Evolutionary conservation across 1,139 yeast species (phyloP).

Genomic region (Waltiozyma sp.): DNA sequence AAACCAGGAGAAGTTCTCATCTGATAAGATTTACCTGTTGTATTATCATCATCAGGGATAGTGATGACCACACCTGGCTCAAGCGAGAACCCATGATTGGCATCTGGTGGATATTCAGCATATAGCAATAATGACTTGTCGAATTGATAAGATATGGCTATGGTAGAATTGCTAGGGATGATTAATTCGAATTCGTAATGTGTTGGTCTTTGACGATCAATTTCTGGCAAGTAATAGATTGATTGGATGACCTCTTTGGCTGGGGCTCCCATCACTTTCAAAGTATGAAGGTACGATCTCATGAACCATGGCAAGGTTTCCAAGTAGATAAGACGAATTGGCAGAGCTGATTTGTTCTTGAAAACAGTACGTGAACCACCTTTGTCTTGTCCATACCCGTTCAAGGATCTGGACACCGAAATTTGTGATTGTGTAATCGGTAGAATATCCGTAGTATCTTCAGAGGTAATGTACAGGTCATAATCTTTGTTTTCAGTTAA

Average conservation of each 20-base stretch:
- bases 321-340: constrained; percentile 49
- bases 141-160: constrained; percentile 64
- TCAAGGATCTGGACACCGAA: constrained; percentile 69
- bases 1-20: constrained; percentile 77
- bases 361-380: constrained; percentile 83
- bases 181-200: constrained; percentile 61
- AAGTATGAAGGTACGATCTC: constrained; percentile 69
- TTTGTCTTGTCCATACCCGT: constrained; percentile 84
- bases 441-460: constrained; percentile 26
- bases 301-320: constrained; percentile 93
- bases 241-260: constrained; percentile 32
- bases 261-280: constrained; percentile 26
- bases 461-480: constrained; percentile 31
- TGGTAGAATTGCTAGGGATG: constrained; percentile 54
- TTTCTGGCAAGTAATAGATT: constrained; percentile 62
- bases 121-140: constrained; percentile 78
- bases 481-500: constrained; percentile 25
- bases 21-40: constrained; percentile 28
- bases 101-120: constrained; percentile 97
- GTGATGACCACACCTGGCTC: constrained; percentile 79
- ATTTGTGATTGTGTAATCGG: constrained; percentile 48
- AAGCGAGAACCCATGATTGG: constrained; percentile 93
- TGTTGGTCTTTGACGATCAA: constrained; percentile 72
- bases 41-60: constrained; percentile 22
- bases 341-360: constrained; percentile 45